Evolutionary conservation across 73 alveolate species (phyloP).

Genomic region (Tetrahymena borealis): DNA sequence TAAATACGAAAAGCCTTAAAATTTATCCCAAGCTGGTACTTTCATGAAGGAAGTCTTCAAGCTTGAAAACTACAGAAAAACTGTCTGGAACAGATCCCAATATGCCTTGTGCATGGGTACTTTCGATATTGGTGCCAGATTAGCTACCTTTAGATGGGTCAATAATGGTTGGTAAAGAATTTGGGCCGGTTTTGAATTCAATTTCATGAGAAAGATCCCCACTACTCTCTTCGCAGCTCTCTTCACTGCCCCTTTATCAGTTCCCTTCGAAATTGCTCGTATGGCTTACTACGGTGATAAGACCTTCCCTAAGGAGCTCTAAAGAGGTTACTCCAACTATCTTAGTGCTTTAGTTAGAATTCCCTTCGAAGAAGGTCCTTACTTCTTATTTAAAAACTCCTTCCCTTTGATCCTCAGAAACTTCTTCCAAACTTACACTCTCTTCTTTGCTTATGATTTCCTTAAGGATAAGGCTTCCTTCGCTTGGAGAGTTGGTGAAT

Average conservation of each 20-base stretch:
- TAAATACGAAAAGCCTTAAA: constrained; percentile 19
- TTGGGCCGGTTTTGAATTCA: constrained; percentile 31
- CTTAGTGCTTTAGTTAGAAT: constrained; percentile 64
- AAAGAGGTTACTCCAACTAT: constrained; percentile 61
- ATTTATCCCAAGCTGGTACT: not conserved
- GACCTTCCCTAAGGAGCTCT: constrained; percentile 69
- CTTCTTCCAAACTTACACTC: constrained; percentile 51
- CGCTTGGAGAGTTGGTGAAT: constrained; percentile 27
- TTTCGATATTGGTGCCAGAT: constrained; percentile 30
- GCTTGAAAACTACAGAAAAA: constrained; percentile 29
- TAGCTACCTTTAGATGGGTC: constrained; percentile 37
- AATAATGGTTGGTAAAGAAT: constrained; percentile 45
- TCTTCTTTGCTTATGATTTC: constrained; percentile 48
- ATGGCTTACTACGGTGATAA: constrained; percentile 76
- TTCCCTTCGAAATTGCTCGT: constrained; percentile 67
- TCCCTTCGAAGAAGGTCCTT: constrained; percentile 79
- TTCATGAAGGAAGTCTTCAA: constrained; percentile 9
- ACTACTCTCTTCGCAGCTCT: constrained; percentile 24
- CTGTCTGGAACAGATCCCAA: constrained; percentile 25
- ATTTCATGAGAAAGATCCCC: constrained; percentile 29
- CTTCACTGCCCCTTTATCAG: constrained; percentile 33
- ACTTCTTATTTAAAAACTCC: constrained; percentile 58
- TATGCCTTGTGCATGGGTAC: constrained; percentile 26
- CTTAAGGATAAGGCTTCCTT: constrained; percentile 62
- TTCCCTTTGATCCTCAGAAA: constrained; percentile 51